Evolutionary conservation across 2,329 filamentous ascomycete genomes (phyloP), one percentile per base, ranked within the genome.

Genomic region (Hypoxylon sp.): DNA sequence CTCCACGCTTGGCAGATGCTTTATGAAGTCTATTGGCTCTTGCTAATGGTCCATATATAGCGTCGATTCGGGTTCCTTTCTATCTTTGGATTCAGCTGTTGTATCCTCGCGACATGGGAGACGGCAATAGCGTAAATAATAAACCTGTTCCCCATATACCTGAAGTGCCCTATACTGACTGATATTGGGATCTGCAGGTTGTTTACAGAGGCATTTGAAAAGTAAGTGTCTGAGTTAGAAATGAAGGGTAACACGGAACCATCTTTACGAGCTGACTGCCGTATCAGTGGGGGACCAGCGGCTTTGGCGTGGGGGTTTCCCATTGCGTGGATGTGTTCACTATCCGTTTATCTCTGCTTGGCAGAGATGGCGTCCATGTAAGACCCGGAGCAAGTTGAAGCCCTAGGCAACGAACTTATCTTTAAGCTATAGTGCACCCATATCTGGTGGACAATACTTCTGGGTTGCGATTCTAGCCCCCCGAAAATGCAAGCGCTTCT

Each of bases 11-110:
- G 41, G 11, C 13, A 6, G 41, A 38, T 36, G 41, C 21, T 43
- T 25, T 25, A 2, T 34, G 5, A 19, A 45, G 7, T 38, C 10
- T 28, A 50, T 25, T 10, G 13, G 36, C 23, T 17, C 45, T 32
- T 11, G 34, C 51, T 57, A 28, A 58, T 36, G 45, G n/a, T 25
- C 25, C 4, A 46, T 57, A 6, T 49, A 64, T 43, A 71, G 68
- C 68, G 66, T 58, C 68, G 68, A 51, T 72, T 72, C 63, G 67
- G 69, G 2, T 70, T 68, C 51, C 56, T 72, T 48, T 70, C 69
- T 5, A 46, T 72, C 52, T 67, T 72, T 49, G 67, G 69, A 10
- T 72, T 68, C 45, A 70, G 64, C 28, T 72, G 69, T 46, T 70
- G 64, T 55, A 67, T 72, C 51, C 64, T 72, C 25, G 55, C 43